phyloP scores from a whole-genome alignment of 73 alveolate genomes.

The Paramecium sonneborni region DNA sequence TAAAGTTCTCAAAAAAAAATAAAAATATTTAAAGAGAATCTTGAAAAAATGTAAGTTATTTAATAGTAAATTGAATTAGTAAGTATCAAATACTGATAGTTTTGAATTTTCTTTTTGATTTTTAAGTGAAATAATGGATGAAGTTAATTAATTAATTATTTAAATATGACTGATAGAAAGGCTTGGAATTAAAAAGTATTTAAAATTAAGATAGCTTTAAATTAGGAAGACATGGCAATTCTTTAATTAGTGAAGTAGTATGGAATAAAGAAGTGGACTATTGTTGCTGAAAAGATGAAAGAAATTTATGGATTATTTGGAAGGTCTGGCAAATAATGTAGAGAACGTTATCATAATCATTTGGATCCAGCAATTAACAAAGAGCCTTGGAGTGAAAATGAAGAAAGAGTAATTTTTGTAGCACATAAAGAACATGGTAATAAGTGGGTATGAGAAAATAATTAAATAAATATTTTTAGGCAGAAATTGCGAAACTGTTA shows the following conservation, averaged over 20 bases:
- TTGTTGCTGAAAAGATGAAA: slow-evolving; percentile 74
- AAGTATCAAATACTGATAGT: not conserved
- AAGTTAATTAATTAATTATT: not conserved
- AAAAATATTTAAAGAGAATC: not conserved
- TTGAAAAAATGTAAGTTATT: not conserved
- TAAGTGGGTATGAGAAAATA: slow-evolving; percentile 79
- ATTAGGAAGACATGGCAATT: slow-evolving; percentile 85
- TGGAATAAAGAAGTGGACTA: slow-evolving; percentile 90
- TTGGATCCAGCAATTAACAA: slow-evolving; percentile 93
- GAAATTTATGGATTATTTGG: slow-evolving; percentile 71
- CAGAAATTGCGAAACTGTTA: slow-evolving; percentile 66
- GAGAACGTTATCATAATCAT: slow-evolving; percentile 98
- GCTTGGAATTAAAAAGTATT: slow-evolving; percentile 57
- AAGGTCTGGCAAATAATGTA: slow-evolving; percentile 96
- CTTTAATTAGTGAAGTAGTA: slow-evolving; percentile 73
- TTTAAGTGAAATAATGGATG: not conserved
- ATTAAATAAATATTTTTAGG: not conserved
- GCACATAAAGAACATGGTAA: slow-evolving; percentile 92
- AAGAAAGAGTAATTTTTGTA: slow-evolving; percentile 91
- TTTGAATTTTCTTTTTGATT: not conserved
- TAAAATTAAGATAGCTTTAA: not conserved
- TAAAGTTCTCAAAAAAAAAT: not conserved
- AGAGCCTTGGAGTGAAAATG: slow-evolving; percentile 91
- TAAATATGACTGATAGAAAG: slow-evolving; percentile 57
- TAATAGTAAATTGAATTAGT: not conserved